phyloP scores from a whole-genome alignment of 768 basidiomycete genomes.

The Hygrophoropsis aurantiaca region DNA sequence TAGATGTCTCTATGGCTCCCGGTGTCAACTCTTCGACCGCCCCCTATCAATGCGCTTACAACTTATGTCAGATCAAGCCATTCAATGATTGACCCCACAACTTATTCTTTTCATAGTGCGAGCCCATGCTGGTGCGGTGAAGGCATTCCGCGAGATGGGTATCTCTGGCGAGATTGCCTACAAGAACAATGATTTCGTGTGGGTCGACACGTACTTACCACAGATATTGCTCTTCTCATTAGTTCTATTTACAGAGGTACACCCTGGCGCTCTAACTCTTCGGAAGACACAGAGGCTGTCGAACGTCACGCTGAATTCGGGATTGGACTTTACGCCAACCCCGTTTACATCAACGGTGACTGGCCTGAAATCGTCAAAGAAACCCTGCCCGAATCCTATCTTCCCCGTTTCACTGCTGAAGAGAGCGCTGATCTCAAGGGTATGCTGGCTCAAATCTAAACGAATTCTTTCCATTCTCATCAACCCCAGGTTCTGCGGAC shows the following conservation, averaged over 20 bases:
- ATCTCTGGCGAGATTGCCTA: conserved; percentile 54
- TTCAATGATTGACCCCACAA: too few relatives aligned
- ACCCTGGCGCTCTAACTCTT: conserved; percentile 45
- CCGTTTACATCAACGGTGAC: conserved; percentile 50
- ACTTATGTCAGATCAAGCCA: conserved; percentile 35
- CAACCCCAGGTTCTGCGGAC: conserved; percentile 42
- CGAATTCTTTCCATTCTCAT: too few relatives aligned
- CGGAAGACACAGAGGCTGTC: conserved; percentile 43
- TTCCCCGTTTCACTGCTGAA: conserved; percentile 47
- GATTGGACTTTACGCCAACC: conserved; percentile 50
- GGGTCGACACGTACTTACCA: conserved; percentile 3
- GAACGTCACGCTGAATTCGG: conserved; percentile 52
- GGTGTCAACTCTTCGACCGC: conserved; percentile 45
- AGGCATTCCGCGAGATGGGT: conserved; percentile 47
- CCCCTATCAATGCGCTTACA: conserved; percentile 44
- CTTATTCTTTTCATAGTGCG: conserved; percentile 30
- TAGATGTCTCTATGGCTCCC: conserved; percentile 41
- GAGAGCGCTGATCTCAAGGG: conserved; percentile 46
- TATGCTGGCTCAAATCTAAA: too few relatives aligned
- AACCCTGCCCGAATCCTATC: conserved; percentile 42
- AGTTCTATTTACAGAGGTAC: conserved; percentile 31
- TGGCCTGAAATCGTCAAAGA: conserved; percentile 53
- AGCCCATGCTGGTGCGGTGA: conserved; percentile 51
- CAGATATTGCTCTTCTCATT: background rate
- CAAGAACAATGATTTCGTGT: conserved; percentile 56